Base-by-base conservation (phyloP, 2,329 filamentous ascomycete species). In the Mycogone perniciosa region DNA sequence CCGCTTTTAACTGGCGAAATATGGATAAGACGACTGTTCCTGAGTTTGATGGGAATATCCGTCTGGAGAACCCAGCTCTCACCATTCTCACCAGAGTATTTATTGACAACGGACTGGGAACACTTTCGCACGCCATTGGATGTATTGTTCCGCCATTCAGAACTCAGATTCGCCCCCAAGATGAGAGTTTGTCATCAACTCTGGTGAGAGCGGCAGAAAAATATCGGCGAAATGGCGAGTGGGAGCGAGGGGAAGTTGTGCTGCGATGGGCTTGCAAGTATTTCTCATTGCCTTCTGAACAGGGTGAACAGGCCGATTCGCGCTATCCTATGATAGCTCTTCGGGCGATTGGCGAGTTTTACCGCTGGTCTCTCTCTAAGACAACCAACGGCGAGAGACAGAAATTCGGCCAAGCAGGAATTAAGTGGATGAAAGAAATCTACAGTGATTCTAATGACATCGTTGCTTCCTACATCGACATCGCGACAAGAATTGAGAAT, bases 91-190 rank as follows among this genome's bases (percentile, higher is more conserved):
- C 48, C 2, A 48, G 43, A 29, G 55, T 48, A 30, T 58, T 59
- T 31, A 35, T 49, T 4, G 48, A 56, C 3, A 46, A n/a, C 37
- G 43, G 44, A 4, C 11, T 58, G 7, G 56, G 52, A 13, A 38
- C 54, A 5, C 29, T 49, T 37, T 33, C 45, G 1, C 50, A 55
- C 2, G 54, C 57, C 4, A 13, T 55, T 3, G 20, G 47, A 4
- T 56, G 52, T 39, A 55, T 59, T 11, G 20, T 57, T 6, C 55
- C 54, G 5, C 50, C 45, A 4, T 30, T 53, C 7, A 35, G 46
- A 26, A 46, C 4, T 26, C 9, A 26, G 4, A 34, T 42, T 5
- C 39, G 26, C 10, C 40, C 39, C n/a, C 26, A 5, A 33, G 37
- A 41, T 3, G 33, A 27, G 4, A 30, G 37, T 5, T 33, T 51